These are phyloP conservation scores for Ophiostoma ips DNA, from an alignment of 2,329 filamentous ascomycete species.

Conservation along the genomic window DNA sequence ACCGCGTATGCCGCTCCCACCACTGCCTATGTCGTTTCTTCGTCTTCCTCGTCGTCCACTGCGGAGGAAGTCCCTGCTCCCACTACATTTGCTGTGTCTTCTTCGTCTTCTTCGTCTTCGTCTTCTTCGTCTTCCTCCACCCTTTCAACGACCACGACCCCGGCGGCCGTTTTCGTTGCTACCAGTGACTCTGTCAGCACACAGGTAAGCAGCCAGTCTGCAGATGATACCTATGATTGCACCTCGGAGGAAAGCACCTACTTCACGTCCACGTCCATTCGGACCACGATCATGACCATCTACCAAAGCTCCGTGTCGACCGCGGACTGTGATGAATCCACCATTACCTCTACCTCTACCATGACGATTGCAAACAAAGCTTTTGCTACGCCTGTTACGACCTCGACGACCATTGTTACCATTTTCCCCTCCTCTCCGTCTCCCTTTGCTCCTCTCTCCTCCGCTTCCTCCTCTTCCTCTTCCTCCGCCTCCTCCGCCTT, in stretches of 20 bases:
- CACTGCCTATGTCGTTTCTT: too few relatives aligned
- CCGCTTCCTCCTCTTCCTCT: not conserved
- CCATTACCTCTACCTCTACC: not conserved
- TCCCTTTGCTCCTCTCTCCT: not conserved
- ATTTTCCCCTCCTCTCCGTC: not conserved
- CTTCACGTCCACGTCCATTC: too few relatives aligned
- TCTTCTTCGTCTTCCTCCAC: not conserved
- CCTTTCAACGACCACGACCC: not conserved
- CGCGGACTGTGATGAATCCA: not conserved
- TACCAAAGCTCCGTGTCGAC: not conserved
- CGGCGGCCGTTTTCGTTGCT: constrained; percentile 10
- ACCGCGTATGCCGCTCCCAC: not conserved
- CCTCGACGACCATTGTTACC: not conserved
- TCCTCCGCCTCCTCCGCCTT: not conserved
- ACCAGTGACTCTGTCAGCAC: constrained; percentile 4
- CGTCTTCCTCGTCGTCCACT: too few relatives aligned
- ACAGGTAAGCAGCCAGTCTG: constrained; percentile 8
- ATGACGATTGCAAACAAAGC: too few relatives aligned
- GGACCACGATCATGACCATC: not conserved
- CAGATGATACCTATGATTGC: not conserved
- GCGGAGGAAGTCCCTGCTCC: too few relatives aligned
- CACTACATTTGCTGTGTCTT: not conserved
- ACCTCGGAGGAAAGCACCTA: not conserved
- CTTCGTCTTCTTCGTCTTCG: constrained; percentile 1
- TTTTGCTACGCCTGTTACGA: not conserved